Evolutionary conservation across 805 yeast species (phyloP).

Genomic region (Nakazawaea wickerhamii): DNA sequence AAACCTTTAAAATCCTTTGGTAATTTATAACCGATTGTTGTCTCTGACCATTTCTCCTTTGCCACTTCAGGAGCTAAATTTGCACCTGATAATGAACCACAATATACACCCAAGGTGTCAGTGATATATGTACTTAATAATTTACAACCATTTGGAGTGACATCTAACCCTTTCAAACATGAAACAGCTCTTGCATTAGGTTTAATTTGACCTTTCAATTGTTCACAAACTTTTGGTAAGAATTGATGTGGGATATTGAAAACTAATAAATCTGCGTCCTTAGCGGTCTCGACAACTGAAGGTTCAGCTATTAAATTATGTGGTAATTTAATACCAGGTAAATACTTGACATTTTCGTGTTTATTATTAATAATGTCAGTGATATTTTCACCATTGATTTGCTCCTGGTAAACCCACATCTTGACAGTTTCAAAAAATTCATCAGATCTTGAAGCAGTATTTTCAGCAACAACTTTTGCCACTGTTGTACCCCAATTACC

Average conservation of each 20-base stretch:
- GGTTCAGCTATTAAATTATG: constrained; percentile 86
- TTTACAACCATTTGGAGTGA: constrained; percentile 78
- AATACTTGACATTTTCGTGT: constrained; percentile 92
- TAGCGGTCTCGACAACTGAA: constrained; percentile 66
- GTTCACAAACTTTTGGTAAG: constrained; percentile 67
- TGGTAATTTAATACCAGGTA: constrained; percentile 87
- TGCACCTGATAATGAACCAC: constrained; percentile 97
- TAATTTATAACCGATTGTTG: constrained; percentile 84
- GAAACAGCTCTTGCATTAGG: constrained; percentile 82
- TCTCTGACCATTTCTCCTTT: constrained; percentile 92
- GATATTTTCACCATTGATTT: constrained; percentile 67
- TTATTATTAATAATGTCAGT: constrained; percentile 86
- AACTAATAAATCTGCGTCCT: constrained; percentile 78
- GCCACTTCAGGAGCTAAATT: constrained; percentile 98
- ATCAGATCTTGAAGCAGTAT: constrained; percentile 63
- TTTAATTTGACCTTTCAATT: constrained; percentile 70
- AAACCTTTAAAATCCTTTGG: constrained; percentile 66
- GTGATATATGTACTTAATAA: constrained; percentile 75
- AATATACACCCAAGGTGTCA: constrained; percentile 75
- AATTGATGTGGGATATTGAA: constrained; percentile 98
- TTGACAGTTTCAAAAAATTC: constrained; percentile 70
- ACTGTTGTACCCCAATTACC: constrained; percentile 99
- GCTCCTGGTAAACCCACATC: constrained; percentile 97
- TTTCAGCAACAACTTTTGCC: constrained; percentile 92
- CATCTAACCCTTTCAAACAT: constrained; percentile 93